Percentiles rank a stretch among this genome's conserved stretches.
These are phyloP conservation scores for Hymenoscyphus linearis DNA, from an alignment of 2,329 filamentous ascomycete genomes.

Conservation along the genomic window DNA sequence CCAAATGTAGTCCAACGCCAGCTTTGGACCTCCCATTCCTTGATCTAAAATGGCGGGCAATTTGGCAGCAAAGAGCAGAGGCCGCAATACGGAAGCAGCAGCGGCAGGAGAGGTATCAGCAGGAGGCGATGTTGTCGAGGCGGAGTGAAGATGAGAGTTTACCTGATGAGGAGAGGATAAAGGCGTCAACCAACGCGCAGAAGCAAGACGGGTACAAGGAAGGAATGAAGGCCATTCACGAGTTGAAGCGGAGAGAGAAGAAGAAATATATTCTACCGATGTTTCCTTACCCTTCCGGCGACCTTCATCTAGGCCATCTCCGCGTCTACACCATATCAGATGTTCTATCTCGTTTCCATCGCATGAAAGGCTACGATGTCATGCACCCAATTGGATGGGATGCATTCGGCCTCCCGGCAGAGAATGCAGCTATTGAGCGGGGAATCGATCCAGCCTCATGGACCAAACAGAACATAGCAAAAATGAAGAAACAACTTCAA, in stretches of 20 bases:
- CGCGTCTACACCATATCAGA: constrained; percentile 90
- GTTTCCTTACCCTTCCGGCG: constrained; percentile 90
- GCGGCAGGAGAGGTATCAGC: too few relatives aligned
- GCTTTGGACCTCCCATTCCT: constrained; percentile 20
- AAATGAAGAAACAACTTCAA: constrained; percentile 78
- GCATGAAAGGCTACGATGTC: constrained; percentile 68
- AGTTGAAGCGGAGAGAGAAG: neutral
- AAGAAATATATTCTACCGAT: constrained; percentile 75
- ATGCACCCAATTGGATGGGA: constrained; percentile 94
- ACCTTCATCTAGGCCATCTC: constrained; percentile 79
- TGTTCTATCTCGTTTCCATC: constrained; percentile 70
- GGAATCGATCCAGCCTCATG: constrained; percentile 72
- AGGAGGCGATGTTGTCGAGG: neutral
- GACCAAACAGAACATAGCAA: constrained; percentile 74
- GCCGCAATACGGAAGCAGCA: too few relatives aligned
- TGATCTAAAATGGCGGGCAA: constrained; percentile 28
- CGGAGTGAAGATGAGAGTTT: neutral
- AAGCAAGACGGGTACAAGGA: too few relatives aligned
- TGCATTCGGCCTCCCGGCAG: constrained; percentile 83
- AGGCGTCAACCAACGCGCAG: too few relatives aligned
- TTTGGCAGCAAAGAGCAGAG: constrained; percentile 16
- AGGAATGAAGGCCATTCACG: neutral
- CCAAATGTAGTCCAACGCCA: neutral
- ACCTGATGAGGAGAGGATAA: too few relatives aligned
- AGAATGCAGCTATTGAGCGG: constrained; percentile 84